A percentile compares a stretch with the other conserved stretches of the same genome.
phyloP scores from a whole-genome alignment of 345 rosid species.

The Citropsis articulata region DNA sequence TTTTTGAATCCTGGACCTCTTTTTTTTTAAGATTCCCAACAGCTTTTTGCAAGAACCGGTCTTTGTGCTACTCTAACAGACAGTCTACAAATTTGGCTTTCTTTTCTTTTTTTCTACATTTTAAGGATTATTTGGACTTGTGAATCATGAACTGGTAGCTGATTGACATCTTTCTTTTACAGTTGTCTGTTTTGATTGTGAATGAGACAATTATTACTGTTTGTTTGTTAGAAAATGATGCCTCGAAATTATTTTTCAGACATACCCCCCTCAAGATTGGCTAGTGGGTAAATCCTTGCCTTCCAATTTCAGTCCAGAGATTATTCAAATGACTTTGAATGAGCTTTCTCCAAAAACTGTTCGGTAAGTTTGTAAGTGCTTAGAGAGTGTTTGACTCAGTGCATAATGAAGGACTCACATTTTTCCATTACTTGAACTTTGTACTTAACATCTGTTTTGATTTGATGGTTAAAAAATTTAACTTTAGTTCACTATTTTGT shows the following conservation, averaged over 20 bases:
- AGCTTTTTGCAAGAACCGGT: neutral
- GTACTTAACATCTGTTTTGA: neutral
- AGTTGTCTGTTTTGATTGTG: neutral
- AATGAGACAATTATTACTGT: neutral
- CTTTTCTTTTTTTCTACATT: neutral
- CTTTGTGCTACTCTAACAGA: neutral
- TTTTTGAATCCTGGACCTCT: neutral
- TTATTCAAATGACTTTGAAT: conserved; percentile 53
- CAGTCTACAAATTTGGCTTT: neutral
- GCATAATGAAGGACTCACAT: neutral
- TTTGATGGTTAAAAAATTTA: neutral
- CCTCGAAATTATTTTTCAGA: conserved; percentile 38
- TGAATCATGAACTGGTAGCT: neutral
- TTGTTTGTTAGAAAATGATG: neutral
- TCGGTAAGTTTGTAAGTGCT: conserved; percentile 48
- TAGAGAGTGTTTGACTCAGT: neutral
- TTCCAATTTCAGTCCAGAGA: conserved; percentile 52
- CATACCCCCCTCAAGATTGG: conserved; percentile 80
- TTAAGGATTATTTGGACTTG: neutral
- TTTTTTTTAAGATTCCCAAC: neutral
- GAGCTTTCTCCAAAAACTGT: conserved; percentile 65
- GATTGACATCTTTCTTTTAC: neutral
- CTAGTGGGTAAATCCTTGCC: conserved; percentile 79
- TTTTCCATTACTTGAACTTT: neutral
- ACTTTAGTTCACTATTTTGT: neutral